These are phyloP conservation scores for Karstenula rhodostoma DNA, from an alignment of 2,329 filamentous ascomycete species.

Conservation along the genomic window DNA sequence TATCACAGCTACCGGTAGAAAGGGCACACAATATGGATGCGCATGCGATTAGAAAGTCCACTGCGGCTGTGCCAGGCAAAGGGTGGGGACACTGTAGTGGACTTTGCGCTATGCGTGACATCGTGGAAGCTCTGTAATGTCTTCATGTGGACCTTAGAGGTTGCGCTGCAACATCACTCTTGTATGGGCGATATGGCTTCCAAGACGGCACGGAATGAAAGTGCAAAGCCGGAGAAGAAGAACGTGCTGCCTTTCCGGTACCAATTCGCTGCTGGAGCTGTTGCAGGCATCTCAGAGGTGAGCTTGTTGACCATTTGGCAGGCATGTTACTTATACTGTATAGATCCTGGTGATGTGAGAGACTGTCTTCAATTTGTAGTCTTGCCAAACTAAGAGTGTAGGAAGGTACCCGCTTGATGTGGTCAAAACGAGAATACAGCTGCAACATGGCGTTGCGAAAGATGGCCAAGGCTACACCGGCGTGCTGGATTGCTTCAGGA, in stretches of 20 bases:
- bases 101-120: background rate
- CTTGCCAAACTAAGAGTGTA: slow-evolving; percentile 31
- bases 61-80: slow-evolving; percentile 6
- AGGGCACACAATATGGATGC: slow-evolving; percentile 16
- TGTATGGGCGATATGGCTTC: slow-evolving; percentile 16
- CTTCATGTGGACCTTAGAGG: slow-evolving; percentile 10
- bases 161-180: slow-evolving; percentile 11
- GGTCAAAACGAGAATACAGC: slow-evolving; percentile 42
- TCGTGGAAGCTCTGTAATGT: background rate
- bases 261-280: slow-evolving; percentile 41
- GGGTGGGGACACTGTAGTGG: slow-evolving; percentile 20
- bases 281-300: slow-evolving; percentile 34
- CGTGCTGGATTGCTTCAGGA: slow-evolving; percentile 39
- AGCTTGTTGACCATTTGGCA: background rate
- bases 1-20: slow-evolving; percentile 15
- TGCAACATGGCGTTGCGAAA: slow-evolving; percentile 34
- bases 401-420: slow-evolving; percentile 45
- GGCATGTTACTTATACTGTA: background rate
- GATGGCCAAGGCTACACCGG: slow-evolving; percentile 37
- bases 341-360: slow-evolving; percentile 25
- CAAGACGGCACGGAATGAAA: slow-evolving; percentile 1
- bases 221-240: slow-evolving; percentile 7
- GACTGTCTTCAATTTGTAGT: background rate
- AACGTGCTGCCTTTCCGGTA: slow-evolving; percentile 37
- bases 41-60: slow-evolving; percentile 4